Percentiles rank a stretch among this genome's conserved stretches.
Evolutionary conservation across 768 basidiomycete genomes (phyloP).

Genomic region (Ramaria sp.): DNA sequence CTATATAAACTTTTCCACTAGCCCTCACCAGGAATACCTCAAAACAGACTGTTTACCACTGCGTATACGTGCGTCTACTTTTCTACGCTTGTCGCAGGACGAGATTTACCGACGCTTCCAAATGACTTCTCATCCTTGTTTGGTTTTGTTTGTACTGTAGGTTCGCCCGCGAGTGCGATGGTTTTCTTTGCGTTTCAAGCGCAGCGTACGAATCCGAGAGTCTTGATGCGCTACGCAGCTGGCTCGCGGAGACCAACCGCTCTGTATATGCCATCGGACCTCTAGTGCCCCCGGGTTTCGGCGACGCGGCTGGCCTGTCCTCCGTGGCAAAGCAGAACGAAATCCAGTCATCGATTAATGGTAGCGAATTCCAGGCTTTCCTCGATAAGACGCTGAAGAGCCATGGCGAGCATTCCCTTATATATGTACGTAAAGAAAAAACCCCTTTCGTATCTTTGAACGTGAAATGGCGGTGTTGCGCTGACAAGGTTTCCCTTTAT

Average conservation of each 20-base stretch:
- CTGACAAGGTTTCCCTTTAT: background rate
- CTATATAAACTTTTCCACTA: no score
- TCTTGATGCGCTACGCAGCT: conserved; percentile 9
- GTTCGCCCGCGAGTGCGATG: conserved; percentile 9
- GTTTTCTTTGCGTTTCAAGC: conserved; percentile 11
- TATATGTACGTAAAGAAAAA: no score
- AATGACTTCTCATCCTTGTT: no score
- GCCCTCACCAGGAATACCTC: no score
- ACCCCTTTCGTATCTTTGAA: no score
- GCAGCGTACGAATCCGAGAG: conserved; percentile 14
- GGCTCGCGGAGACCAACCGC: conserved; percentile 12
- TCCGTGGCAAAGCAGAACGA: conserved; percentile 11
- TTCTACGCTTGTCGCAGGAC: no score
- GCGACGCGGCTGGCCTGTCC: background rate
- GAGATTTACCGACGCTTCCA: no score
- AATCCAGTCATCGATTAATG: conserved; percentile 10
- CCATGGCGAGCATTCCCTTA: conserved; percentile 13
- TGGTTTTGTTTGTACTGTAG: no score
- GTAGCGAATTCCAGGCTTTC: background rate
- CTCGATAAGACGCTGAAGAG: conserved; percentile 11
- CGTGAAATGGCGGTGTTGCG: background rate
- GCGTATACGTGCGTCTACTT: background rate
- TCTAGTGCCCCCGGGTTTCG: no score
- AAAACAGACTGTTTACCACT: background rate
- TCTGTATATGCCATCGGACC: no score